These are phyloP conservation scores for Edaphochlamys debaryana DNA, from an alignment of 139 green algal species.

Conservation along the genomic window DNA sequence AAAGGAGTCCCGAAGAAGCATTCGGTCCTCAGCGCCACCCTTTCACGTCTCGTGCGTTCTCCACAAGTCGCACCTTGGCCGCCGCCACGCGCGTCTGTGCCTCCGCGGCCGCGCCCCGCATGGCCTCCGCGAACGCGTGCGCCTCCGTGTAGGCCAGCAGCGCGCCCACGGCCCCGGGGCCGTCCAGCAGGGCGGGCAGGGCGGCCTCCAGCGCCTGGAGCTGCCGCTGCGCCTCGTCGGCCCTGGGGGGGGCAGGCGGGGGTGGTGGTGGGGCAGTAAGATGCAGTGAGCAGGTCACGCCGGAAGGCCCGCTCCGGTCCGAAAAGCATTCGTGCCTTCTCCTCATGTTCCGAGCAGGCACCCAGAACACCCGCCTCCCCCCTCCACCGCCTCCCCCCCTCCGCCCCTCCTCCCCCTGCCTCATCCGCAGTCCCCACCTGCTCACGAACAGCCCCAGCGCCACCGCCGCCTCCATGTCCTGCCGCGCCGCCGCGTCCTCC, in stretches of 20 bases:
- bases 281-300: too few relatives aligned
- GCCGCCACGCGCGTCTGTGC: slow-evolving; percentile 6
- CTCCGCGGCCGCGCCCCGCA: slow-evolving; percentile 8
- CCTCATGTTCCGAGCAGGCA: too few relatives aligned
- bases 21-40: too few relatives aligned
- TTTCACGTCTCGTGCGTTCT: too few relatives aligned
- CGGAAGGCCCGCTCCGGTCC: too few relatives aligned
- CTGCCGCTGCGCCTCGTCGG: slow-evolving; percentile 28
- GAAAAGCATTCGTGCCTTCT: too few relatives aligned
- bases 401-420: too few relatives aligned
- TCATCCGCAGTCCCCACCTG: slow-evolving; percentile 29
- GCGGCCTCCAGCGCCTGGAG: slow-evolving; percentile 3
- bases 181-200: slow-evolving; percentile 31
- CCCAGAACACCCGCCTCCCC: too few relatives aligned
- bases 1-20: too few relatives aligned
- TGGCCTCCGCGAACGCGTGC: slow-evolving; percentile 30
- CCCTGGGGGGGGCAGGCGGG: background rate
- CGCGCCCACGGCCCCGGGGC: background rate
- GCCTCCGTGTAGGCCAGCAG: slow-evolving; percentile 42
- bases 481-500: slow-evolving; percentile 52
- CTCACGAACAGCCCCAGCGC: slow-evolving; percentile 67
- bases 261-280: too few relatives aligned
- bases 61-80: slow-evolving; percentile 37
- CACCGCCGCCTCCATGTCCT: slow-evolving; percentile 69
- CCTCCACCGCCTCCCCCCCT: too few relatives aligned